A percentile compares a stretch with the other conserved stretches of the same genome.
Conservation (phyloP, 2,329 filamentous ascomycete genomes). For the Xylariaceae sp. region DNA sequence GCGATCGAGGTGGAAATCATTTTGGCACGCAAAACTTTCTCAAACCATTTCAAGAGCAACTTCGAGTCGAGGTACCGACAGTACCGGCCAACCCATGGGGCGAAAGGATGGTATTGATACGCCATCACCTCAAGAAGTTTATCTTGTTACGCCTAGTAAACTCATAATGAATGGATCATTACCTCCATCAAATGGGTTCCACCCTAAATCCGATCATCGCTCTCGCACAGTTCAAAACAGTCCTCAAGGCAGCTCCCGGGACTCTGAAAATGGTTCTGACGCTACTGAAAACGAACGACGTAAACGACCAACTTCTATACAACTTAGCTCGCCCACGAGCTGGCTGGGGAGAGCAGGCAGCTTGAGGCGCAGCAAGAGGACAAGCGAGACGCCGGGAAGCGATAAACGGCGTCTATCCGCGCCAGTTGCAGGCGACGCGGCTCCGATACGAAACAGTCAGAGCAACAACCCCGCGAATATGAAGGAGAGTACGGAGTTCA, state of each 20-base stretch:
- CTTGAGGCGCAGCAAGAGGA: constrained; percentile 50
- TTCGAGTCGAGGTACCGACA: constrained; percentile 26
- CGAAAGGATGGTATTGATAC: constrained; percentile 33
- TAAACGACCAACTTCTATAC: constrained; percentile 53
- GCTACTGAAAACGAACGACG: constrained; percentile 39
- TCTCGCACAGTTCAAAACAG: constrained; percentile 19
- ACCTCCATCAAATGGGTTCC: constrained; percentile 1
- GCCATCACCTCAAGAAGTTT: constrained; percentile 31
- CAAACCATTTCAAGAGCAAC: constrained; percentile 20
- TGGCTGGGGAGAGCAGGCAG: constrained; percentile 55
- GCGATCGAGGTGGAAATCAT: constrained; percentile 46
- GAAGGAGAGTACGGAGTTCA: constrained; percentile 25
- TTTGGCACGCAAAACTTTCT: constrained; percentile 45
- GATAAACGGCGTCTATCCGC: constrained; percentile 51
- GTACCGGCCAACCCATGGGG: constrained; percentile 22
- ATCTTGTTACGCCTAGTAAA: constrained; percentile 34
- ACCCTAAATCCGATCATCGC: background rate
- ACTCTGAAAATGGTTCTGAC: constrained; percentile 21
- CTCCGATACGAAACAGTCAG: constrained; percentile 20
- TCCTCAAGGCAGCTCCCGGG: constrained; percentile 27
- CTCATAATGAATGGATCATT: constrained; percentile 19
- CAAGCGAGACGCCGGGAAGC: constrained; percentile 37
- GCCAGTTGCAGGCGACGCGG: constrained; percentile 34
- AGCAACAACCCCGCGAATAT: constrained; percentile 27
- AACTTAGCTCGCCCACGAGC: constrained; percentile 50